Percentiles rank a stretch among this genome's conserved stretches.
Evolutionary conservation across 1,284 basidiomycete genomes (phyloP).

Genomic region (Apiotrichum sp.): DNA sequence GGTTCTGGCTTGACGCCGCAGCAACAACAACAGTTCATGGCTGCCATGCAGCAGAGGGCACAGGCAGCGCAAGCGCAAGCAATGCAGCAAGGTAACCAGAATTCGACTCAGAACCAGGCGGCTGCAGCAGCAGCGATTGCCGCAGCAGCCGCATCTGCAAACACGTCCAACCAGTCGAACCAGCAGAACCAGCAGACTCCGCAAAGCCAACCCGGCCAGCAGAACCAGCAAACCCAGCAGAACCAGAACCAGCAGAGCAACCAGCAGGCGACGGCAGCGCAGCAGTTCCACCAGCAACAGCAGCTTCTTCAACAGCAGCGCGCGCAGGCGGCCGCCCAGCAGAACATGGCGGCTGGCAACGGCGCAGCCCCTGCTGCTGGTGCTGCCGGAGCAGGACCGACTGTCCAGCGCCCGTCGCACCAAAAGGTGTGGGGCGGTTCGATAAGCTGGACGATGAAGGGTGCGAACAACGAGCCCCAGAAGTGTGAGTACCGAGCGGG

Average conservation of each 20-base stretch:
- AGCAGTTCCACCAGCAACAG: conserved; percentile 12
- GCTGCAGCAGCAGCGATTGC: conserved; percentile 6
- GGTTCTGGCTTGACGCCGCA: neutral
- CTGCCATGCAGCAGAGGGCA: conserved; percentile 14
- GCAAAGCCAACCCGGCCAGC: neutral
- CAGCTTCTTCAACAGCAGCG: conserved; percentile 9
- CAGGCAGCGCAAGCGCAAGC: neutral
- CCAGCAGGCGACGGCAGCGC: neutral
- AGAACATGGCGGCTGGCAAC: conserved; percentile 1
- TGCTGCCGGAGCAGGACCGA: neutral
- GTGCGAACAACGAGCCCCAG: conserved; percentile 6
- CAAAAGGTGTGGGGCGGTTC: conserved; percentile 13
- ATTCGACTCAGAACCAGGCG: conserved; percentile 1
- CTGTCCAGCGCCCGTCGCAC: neutral
- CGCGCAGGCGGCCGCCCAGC: conserved; percentile 5
- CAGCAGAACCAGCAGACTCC: neutral
- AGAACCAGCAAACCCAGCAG: conserved; percentile 4
- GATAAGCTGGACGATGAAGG: conserved; percentile 15
- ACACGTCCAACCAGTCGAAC: neutral
- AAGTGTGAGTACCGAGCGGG: conserved; percentile 2
- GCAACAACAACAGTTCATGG: conserved; percentile 14
- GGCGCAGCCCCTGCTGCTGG: neutral
- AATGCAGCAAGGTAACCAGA: conserved; percentile 1
- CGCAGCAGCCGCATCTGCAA: conserved; percentile 2
- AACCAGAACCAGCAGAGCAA: neutral